These are phyloP conservation scores for Saitozyma podzolica DNA, from an alignment of 768 basidiomycete species.

Conservation along the genomic window DNA sequence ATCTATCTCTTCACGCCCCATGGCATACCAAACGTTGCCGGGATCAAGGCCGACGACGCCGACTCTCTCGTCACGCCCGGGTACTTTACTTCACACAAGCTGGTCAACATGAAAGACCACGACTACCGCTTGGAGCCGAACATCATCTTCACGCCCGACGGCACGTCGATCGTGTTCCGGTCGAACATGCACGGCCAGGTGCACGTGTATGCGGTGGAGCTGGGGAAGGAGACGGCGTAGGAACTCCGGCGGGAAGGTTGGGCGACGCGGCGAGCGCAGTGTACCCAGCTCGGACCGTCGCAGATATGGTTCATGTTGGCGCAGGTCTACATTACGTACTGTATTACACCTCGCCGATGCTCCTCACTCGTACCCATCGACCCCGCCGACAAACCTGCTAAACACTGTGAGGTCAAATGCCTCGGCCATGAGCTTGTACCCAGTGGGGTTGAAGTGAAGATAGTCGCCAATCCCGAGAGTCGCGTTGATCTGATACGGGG, in stretches of 20 bases:
- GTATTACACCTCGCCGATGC: too few species aligned
- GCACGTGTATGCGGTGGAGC: constrained; percentile 25
- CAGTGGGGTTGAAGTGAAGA: background rate
- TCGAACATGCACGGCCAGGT: constrained; percentile 13
- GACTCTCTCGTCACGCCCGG: constrained; percentile 15
- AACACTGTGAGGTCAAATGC: constrained; percentile 3
- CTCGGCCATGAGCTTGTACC: constrained; percentile 7
- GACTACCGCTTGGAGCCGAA: constrained; percentile 30
- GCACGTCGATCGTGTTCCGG: constrained; percentile 20
- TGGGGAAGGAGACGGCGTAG: constrained; percentile 10
- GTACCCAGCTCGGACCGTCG: too few species aligned
- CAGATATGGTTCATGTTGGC: too few species aligned
- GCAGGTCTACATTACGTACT: too few species aligned
- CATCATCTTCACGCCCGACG: constrained; percentile 24
- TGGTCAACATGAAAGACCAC: constrained; percentile 21
- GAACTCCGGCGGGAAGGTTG: too few species aligned
- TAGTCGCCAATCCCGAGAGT: background rate
- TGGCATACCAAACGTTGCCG: constrained; percentile 19
- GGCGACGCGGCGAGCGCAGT: too few species aligned
- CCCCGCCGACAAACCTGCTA: too few species aligned
- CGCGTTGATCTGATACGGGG: background rate
- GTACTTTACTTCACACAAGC: constrained; percentile 13
- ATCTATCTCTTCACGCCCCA: constrained; percentile 25
- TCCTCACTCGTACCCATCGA: too few species aligned
- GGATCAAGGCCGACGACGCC: constrained; percentile 15